Evolutionary conservation across 208 protist species (phyloP), one percentile per base, ranked within the genome.

Genomic region (Polymyxa betae): DNA sequence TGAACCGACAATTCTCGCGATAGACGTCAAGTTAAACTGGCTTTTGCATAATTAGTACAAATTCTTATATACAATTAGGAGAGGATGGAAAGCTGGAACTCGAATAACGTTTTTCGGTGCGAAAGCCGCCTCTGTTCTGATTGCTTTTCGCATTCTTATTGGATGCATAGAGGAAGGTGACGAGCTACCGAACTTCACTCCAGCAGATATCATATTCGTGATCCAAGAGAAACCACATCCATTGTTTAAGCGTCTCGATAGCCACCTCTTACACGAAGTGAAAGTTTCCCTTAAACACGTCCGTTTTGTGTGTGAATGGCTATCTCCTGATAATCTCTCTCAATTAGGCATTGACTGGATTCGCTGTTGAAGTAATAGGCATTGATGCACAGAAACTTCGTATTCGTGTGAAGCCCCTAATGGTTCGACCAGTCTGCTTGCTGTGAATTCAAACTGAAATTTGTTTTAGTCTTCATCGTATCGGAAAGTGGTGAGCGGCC

Each of bases 201-300:
- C 72, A n/a, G n/a, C 72, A 5, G 72, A 82, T 43, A 82, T 82
- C 72, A 43, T 82, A 5, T 82, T 82, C 72, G 72, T 82, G 16
- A 82, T 82, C 40, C 72, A 82, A n/a, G 72, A 82, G 72, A 82
- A 82, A 82, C 72, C 72, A 35, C 72, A 82, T n/a, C 35, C 72
- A n/a, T 43, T 82, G 10, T 82, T 82, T n/a, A 82, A 82, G 35
- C 72, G 72, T 20, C n/a, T 45, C 10, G 72, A 43, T n/a, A 82
- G 72, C 72, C 72, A 82, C 72, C 72, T 82, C 12, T n/a, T 82
- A 20, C 72, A 82, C 40, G 72, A 82, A 35, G 72, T 82, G 16
- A 82, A 82, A 35, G 72, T 82, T 5, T 45, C 72, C 10, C 72
- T 82, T 5, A 82, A 82, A 82, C 72, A 82, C 16, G 72, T 82